These are phyloP conservation scores for Staphylotrichum longicolle DNA, from an alignment of 495 filamentous ascomycete species.

Conservation along the genomic window DNA sequence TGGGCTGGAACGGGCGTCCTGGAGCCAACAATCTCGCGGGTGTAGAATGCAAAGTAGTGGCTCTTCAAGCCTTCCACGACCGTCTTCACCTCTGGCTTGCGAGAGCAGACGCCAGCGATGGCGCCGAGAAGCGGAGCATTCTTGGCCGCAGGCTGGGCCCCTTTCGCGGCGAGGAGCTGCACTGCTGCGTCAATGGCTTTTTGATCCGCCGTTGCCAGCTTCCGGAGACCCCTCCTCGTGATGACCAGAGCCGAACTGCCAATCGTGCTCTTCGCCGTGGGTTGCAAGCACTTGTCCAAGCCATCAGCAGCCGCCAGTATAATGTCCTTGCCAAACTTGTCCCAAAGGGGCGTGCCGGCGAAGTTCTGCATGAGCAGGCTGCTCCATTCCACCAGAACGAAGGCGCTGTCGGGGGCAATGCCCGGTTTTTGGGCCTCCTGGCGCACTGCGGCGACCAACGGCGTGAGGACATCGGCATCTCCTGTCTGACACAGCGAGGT, in stretches of 20 bases:
- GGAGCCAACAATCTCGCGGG: conserved; percentile 80
- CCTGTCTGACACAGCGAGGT: conserved; percentile 56
- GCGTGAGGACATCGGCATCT: conserved; percentile 54
- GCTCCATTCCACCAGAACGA: conserved; percentile 90
- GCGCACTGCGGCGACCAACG: conserved; percentile 56
- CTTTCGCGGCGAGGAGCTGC: conserved; percentile 62
- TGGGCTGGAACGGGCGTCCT: conserved; percentile 66
- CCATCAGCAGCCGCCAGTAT: conserved; percentile 60
- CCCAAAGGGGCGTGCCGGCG: conserved; percentile 54
- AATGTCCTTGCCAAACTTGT: conserved; percentile 63
- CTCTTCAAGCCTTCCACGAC: conserved; percentile 63
- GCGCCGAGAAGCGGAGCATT: conserved; percentile 79
- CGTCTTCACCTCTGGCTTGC: conserved; percentile 56
- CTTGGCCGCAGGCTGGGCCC: conserved; percentile 56
- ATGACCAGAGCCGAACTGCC: conserved; percentile 66
- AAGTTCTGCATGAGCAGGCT: conserved; percentile 66
- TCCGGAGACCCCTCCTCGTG: conserved; percentile 70
- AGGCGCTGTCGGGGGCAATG: conserved; percentile 74
- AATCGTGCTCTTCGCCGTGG: conserved; percentile 56
- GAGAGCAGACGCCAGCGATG: conserved; percentile 78
- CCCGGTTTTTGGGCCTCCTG: conserved; percentile 69
- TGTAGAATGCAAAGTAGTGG: conserved; percentile 73
- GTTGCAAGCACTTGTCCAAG: conserved; percentile 73
- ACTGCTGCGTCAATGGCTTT: conserved; percentile 64
- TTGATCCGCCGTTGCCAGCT: conserved; percentile 59